phyloP scores from a whole-genome alignment of 345 rosid species.

The Trapa bicornis region DNA sequence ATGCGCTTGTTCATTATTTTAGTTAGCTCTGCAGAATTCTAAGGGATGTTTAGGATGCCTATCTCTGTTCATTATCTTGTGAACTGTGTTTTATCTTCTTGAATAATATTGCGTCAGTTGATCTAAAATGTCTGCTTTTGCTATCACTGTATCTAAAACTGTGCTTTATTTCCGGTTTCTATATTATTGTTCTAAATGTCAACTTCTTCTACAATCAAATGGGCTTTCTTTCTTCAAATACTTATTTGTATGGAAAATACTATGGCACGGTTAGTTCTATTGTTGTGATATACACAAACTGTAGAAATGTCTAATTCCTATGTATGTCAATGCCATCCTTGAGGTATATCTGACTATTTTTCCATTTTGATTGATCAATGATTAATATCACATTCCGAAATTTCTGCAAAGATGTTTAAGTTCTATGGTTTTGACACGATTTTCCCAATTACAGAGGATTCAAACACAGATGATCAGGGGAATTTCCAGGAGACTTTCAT shows the following conservation, averaged over 20 bases:
- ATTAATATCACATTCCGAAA: neutral
- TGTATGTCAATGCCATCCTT: no score
- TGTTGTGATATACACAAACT: no score
- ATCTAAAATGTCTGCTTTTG: neutral
- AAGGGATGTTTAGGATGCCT: neutral
- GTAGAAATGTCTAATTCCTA: no score
- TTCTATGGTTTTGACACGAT: neutral
- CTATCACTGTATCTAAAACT: neutral
- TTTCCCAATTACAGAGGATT: slow-evolving; percentile 44
- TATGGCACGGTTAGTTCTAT: no score
- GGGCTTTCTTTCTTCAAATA: no score
- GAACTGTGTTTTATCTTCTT: neutral
- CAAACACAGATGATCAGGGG: slow-evolving; percentile 42
- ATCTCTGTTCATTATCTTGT: neutral
- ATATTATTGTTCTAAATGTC: no score
- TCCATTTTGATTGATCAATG: neutral
- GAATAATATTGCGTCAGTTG: neutral
- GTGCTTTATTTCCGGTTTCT: no score
- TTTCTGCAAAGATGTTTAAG: neutral
- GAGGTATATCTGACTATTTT: neutral
- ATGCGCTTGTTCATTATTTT: no score
- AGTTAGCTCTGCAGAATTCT: neutral
- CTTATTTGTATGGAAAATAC: no score
- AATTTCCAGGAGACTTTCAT: slow-evolving; percentile 34
- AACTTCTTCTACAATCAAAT: no score